Evolutionary conservation across 176 grass and related monocot genomes (phyloP), one percentile per base, ranked within the genome.

Genomic region (Stipa capillata): DNA sequence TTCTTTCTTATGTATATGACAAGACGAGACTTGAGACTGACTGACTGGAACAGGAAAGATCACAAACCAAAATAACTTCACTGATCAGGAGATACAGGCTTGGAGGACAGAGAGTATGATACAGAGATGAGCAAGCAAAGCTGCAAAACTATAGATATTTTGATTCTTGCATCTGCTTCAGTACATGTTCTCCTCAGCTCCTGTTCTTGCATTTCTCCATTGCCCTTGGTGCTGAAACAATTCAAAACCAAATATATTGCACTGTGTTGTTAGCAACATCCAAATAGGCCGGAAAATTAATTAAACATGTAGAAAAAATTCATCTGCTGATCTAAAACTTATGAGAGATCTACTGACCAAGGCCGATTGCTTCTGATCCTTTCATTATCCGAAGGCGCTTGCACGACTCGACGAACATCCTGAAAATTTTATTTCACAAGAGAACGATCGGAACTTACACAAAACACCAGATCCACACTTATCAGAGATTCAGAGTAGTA

Each of bases 121-220:
- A 89, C 83, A 89, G 65, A 39, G 72, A 81, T 42, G 87, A 82
- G 83, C 83, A 85, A 64, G 82, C 72, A 85, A 70, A 61, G 85
- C 83, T 79, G 71, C 73, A 69, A 49, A 51, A 32, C 54, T 79
- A 60, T 67, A 67, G 60, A 41, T 77, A 79, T 51, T 70, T 72
- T 50, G 78, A 54, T 75, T 57, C 67, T 75, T 77, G 82, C 76
- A 77, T 81, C 52, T 44, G 40, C 63, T 72, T 31, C 15, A 69
- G 56, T 63, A 13, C 78, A 65, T 12, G 52, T 75, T 87, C 36
- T 77, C 47, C 45, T 99, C 76, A 95, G 85, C 90, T 89, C 77
- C 85, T 84, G 88, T 86, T 99, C 96, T 93, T 95, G 92, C 88
- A 95, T 87, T 99, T 99, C 78, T 99, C 96, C 92, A 91, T 91